Percentiles rank a stretch among this genome's conserved stretches.
These are phyloP conservation scores for Gaultheria prostrata DNA, from an alignment of 148 eudicot species.

Conservation along the genomic window DNA sequence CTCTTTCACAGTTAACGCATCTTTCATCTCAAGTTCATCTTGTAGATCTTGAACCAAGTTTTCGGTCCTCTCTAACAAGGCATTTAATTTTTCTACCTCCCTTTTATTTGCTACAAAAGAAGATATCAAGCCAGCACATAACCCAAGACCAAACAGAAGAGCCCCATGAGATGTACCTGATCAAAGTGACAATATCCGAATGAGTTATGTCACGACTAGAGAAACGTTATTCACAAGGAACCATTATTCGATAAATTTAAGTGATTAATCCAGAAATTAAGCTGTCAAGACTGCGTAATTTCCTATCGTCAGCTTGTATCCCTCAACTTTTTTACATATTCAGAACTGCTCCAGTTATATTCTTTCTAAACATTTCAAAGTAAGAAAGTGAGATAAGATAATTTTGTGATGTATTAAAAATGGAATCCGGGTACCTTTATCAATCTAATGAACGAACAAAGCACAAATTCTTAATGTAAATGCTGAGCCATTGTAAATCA, in stretches of 20 bases:
- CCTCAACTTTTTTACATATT: not conserved
- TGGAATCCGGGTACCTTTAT: not conserved
- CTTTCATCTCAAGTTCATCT: conserved; percentile 96
- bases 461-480: not conserved
- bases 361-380: not conserved
- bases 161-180: conserved; percentile 54
- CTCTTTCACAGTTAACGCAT: conserved; percentile 79
- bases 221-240: not conserved
- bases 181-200: conserved; percentile 20
- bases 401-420: not conserved
- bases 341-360: not conserved
- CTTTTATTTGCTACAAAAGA: conserved; percentile 51
- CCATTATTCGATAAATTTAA: not conserved
- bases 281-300: not conserved
- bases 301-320: not conserved
- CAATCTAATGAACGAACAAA: not conserved
- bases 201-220: not conserved
- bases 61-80: conserved; percentile 65
- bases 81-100: conserved; percentile 66
- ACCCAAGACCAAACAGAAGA: conserved; percentile 68
- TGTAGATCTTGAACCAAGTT: conserved; percentile 90
- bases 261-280: conserved; percentile 1
- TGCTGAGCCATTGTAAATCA: not conserved
- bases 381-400: not conserved
- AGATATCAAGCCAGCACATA: conserved; percentile 64